Percentiles rank a stretch among this genome's conserved stretches.
These are phyloP conservation scores for Neurospora sp. DNA, from an alignment of 495 filamentous ascomycete genomes.

Conservation along the genomic window DNA sequence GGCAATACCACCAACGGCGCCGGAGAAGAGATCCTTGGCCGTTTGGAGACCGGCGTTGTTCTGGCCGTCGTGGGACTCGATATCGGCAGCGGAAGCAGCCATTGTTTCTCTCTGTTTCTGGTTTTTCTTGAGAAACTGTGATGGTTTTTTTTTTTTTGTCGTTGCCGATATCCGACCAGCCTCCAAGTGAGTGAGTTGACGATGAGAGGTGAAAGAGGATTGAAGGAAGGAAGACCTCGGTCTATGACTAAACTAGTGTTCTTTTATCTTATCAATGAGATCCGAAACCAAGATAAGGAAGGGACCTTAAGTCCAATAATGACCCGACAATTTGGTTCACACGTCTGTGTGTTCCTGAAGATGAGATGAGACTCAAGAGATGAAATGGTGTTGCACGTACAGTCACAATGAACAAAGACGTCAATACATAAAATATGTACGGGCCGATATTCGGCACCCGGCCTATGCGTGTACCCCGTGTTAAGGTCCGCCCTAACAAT, in stretches of 20 bases:
- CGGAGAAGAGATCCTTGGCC: conserved; percentile 86
- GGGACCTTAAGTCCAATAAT: neutral
- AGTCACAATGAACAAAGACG: neutral
- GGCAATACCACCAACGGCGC: conserved; percentile 83
- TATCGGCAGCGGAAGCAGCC: conserved; percentile 31
- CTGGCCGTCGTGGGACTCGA: conserved; percentile 20
- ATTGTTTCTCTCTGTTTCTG: conserved; percentile 12
- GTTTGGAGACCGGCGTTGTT: conserved; percentile 35
- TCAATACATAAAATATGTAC: neutral
- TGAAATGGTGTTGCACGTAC: neutral
- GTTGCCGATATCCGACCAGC: neutral
- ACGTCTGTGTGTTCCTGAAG: neutral
- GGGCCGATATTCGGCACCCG: neutral
- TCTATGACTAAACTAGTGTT: neutral
- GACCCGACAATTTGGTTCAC: neutral
- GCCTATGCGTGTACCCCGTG: neutral
- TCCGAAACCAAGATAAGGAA: neutral
- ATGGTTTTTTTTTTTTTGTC: neutral
- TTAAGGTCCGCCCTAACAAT: neutral
- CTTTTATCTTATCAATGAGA: neutral
- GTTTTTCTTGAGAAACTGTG: neutral
- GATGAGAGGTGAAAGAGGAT: neutral
- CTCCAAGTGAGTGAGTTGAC: neutral
- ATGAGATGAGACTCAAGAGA: neutral
- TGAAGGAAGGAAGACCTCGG: neutral